Percentiles rank a stretch among this genome's conserved stretches.
Evolutionary conservation across 148 eudicot genomes (phyloP).

Genomic region (Rhododendron williamsianum): DNA sequence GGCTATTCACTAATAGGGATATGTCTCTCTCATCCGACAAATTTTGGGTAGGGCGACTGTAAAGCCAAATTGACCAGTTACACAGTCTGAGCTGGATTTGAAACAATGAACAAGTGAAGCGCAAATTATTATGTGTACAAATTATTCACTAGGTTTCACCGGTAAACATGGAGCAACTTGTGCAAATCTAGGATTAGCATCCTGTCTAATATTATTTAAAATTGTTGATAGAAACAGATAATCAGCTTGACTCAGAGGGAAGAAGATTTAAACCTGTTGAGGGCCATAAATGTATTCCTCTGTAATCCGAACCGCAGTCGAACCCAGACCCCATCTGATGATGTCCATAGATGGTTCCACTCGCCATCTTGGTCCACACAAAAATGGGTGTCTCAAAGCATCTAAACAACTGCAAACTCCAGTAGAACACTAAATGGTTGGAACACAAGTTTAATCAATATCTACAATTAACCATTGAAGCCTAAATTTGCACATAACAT

Average conservation of each 20-base stretch:
- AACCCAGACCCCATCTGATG: constrained; percentile 95
- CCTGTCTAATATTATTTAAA: neutral
- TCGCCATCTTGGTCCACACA: constrained; percentile 96
- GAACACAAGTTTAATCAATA: neutral
- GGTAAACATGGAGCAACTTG: neutral
- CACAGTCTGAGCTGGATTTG: neutral
- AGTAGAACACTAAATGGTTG: neutral
- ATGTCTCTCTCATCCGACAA: neutral
- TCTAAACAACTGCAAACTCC: constrained; percentile 65
- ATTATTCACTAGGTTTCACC: neutral
- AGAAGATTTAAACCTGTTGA: constrained; percentile 56
- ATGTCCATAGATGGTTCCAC: constrained; percentile 79
- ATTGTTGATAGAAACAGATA: neutral
- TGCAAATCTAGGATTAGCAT: neutral
- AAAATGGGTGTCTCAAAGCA: constrained; percentile 90
- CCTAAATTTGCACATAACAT: neutral
- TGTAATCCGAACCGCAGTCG: constrained; percentile 85
- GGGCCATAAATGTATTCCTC: constrained; percentile 87
- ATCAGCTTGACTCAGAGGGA: neutral
- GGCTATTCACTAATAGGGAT: neutral
- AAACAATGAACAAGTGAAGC: neutral
- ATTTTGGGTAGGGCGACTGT: neutral
- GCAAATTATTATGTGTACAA: neutral
- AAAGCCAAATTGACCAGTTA: constrained; percentile 3
- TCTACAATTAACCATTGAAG: neutral